phyloP scores from a whole-genome alignment of 352 stramenopile species.

The Phytophthora idaei region DNA sequence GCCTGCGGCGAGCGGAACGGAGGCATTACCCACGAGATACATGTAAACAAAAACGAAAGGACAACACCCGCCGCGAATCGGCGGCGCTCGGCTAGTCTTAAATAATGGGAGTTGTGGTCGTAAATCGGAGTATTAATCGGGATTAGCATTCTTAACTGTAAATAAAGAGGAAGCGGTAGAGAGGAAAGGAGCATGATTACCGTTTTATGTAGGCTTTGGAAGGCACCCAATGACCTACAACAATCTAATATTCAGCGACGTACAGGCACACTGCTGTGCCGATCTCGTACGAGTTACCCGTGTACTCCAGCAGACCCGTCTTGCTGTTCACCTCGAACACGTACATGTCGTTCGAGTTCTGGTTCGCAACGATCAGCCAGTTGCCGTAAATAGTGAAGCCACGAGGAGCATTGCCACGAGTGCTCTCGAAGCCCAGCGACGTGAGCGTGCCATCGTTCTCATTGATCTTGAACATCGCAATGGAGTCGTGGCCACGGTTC shows the following conservation, averaged over 20 bases:
- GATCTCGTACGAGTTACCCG: slow-evolving; percentile 45
- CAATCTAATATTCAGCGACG: slow-evolving; percentile 26
- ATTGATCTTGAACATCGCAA: slow-evolving; percentile 59
- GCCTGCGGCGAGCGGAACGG: no score
- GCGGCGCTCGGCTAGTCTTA: no score
- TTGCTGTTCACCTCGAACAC: slow-evolving; percentile 54
- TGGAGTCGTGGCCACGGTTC: slow-evolving; percentile 69
- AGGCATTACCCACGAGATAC: no score
- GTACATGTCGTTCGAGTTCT: slow-evolving; percentile 62
- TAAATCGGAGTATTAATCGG: no score
- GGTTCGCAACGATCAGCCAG: slow-evolving; percentile 67
- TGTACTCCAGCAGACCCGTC: slow-evolving; percentile 51
- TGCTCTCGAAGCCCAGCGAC: slow-evolving; percentile 44
- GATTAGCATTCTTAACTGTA: no score
- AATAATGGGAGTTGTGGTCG: no score
- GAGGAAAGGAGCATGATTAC: no score
- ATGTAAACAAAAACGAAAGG: no score
- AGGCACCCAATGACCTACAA: not conserved
- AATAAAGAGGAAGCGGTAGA: no score
- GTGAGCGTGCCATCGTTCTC: slow-evolving; percentile 37
- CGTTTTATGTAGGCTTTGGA: no score
- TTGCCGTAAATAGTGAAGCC: slow-evolving; percentile 54
- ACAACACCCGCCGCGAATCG: no score
- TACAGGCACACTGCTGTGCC: slow-evolving; percentile 51
- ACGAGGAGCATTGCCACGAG: slow-evolving; percentile 49